These are phyloP conservation scores for Peronospora destructor DNA, from an alignment of 352 stramenopile species.

Conservation along the genomic window DNA sequence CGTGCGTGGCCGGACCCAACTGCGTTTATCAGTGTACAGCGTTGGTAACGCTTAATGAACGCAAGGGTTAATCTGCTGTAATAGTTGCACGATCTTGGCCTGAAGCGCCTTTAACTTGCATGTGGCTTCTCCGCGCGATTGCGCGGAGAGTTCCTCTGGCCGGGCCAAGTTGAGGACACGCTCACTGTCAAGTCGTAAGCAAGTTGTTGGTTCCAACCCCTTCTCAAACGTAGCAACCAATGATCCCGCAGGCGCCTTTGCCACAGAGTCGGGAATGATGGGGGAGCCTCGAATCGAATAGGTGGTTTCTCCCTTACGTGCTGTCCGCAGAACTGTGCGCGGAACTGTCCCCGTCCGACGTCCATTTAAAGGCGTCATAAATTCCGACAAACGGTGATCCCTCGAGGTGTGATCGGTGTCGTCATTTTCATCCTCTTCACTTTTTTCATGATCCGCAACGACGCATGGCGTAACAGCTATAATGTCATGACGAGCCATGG, in stretches of 20 bases:
- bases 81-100: conserved; percentile 55
- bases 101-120: conserved; percentile 64
- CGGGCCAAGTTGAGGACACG: conserved; percentile 56
- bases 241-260: conserved; percentile 44
- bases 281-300: conserved; percentile 69
- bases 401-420: conserved; percentile 8
- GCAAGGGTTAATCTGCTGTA: conserved; percentile 50
- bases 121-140: conserved; percentile 47
- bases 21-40: conserved; percentile 87
- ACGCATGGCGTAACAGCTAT: conserved; percentile 39
- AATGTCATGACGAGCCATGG: conserved; percentile 25
- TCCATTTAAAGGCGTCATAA: conserved; percentile 36
- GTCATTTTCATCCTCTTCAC: conserved; percentile 7
- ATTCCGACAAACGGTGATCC: conserved; percentile 26
- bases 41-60: conserved; percentile 32
- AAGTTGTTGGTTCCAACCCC: conserved; percentile 36
- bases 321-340: conserved; percentile 52
- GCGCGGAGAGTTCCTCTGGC: conserved; percentile 50
- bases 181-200: conserved; percentile 55
- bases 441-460: conserved; percentile 15
- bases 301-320: conserved; percentile 61
- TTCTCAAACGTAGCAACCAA: conserved; percentile 60
- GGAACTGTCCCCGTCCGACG: conserved; percentile 8
- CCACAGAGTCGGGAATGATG: conserved; percentile 48
- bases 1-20: conserved; percentile 83